Percentiles rank a stretch among this genome's conserved stretches.
Evolutionary conservation across 257 asterid genomes (phyloP).

Genomic region (Solanum peruvianum): DNA sequence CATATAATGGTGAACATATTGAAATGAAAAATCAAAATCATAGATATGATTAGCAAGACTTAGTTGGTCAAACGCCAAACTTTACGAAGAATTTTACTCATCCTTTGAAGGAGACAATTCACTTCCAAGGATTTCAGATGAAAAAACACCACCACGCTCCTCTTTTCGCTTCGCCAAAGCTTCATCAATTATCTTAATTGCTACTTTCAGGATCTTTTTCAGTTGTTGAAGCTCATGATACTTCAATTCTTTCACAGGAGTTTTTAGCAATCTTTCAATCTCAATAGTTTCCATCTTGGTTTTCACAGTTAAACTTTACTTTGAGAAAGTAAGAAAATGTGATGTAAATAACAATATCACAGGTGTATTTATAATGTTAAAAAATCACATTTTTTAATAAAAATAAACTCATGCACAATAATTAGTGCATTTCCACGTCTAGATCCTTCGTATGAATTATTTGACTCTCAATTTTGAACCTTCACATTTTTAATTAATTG

Average conservation of each 20-base stretch:
- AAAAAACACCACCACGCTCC: not conserved
- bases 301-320: not conserved
- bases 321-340: not conserved
- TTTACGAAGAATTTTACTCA: not conserved
- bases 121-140: not conserved
- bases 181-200: not conserved
- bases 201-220: not conserved
- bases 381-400: too few species aligned
- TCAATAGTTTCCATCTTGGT: not conserved
- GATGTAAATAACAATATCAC: not conserved
- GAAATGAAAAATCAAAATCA: too few species aligned
- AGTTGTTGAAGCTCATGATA: not conserved
- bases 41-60: not conserved
- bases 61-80: not conserved
- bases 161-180: not conserved
- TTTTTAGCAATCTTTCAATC: not conserved
- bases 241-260: not conserved
- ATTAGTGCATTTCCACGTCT: not conserved
- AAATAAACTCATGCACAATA: not conserved
- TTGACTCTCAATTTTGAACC: not conserved
- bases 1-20: too few species aligned
- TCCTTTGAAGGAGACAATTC: not conserved
- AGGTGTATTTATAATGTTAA: not conserved
- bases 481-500: too few species aligned
- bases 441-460: not conserved